Conservation (phyloP, 352 stramenopile species). For the Globisporangium middletonii region DNA sequence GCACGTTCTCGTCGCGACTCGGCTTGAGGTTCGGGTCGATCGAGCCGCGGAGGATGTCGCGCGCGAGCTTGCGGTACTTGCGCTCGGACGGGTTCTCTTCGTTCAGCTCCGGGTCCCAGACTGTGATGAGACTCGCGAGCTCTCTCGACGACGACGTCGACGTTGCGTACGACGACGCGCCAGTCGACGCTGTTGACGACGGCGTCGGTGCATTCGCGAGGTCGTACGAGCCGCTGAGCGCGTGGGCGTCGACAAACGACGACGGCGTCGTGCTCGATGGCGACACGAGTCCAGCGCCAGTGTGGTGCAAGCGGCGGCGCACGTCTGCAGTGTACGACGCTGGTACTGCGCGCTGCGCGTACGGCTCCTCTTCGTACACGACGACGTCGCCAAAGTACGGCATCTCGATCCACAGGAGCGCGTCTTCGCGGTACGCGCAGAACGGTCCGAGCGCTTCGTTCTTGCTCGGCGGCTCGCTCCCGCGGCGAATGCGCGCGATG, state of each 20-base stretch:
- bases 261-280: slow-evolving; percentile 7
- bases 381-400: slow-evolving; percentile 90
- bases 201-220: slow-evolving; percentile 13
- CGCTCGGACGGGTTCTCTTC: slow-evolving; percentile 93
- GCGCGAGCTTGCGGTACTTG: slow-evolving; percentile 97
- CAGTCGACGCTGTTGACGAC: slow-evolving; percentile 3
- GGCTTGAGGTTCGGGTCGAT: slow-evolving; percentile 98
- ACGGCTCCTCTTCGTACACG: slow-evolving; percentile 91
- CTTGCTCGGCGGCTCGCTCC: slow-evolving; percentile 61
- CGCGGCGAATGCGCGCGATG: slow-evolving; percentile 78
- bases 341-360: slow-evolving; percentile 64
- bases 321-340: slow-evolving; percentile 52
- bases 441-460: slow-evolving; percentile 73
- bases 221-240: slow-evolving; percentile 46
- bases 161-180: slow-evolving; percentile 14
- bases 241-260: slow-evolving; percentile 34
- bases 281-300: slow-evolving; percentile 17
- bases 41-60: slow-evolving; percentile 93
- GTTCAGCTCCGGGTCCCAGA: slow-evolving; percentile 84
- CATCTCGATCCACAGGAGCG: slow-evolving; percentile 85
- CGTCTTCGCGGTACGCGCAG: slow-evolving; percentile 74
- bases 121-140: slow-evolving; percentile 48
- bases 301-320: slow-evolving; percentile 31
- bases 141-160: slow-evolving; percentile 25
- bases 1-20: slow-evolving; percentile 90